Percentiles rank a stretch among this genome's conserved stretches.
Conservation (phyloP, 768 basidiomycete genomes). For the Podaxis mareebaensis region DNA sequence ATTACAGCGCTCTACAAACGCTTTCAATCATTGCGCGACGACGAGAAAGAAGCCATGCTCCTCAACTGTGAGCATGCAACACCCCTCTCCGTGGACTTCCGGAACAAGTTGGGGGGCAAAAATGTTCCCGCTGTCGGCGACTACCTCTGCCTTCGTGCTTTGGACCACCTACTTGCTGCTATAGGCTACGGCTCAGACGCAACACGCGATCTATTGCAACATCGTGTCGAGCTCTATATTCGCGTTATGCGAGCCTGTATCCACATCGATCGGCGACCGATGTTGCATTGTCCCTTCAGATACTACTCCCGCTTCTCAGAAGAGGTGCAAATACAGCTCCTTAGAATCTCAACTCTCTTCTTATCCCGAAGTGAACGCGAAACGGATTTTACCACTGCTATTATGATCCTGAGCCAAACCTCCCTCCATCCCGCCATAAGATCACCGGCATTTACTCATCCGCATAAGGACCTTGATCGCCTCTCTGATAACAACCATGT, state of each 20-base stretch:
- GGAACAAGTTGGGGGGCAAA: conserved; percentile 1
- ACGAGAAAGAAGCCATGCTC: conserved; percentile 4
- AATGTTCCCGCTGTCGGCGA: not conserved
- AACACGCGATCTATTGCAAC: conserved; percentile 1
- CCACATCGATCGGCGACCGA: not conserved
- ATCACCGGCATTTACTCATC: not conserved
- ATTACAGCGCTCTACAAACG: not conserved
- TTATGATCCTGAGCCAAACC: conserved; percentile 3
- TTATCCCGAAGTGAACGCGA: not conserved
- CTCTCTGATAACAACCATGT: not conserved
- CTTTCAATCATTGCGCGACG: not conserved
- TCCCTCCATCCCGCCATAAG: conserved; percentile 2
- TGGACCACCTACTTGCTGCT: conserved; percentile 5
- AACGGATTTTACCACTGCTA: not conserved
- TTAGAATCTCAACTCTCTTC: not conserved
- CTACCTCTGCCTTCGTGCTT: conserved; percentile 8
- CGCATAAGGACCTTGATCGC: not conserved
- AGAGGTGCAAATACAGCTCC: conserved; percentile 4
- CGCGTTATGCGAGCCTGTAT: not conserved
- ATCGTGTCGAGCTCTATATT: conserved; percentile 7
- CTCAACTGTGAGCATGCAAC: not conserved
- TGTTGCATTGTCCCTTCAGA: conserved; percentile 6
- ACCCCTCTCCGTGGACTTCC: not conserved
- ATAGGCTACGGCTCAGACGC: conserved; percentile 4
- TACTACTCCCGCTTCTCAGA: conserved; percentile 3